Percentiles rank a stretch among this genome's conserved stretches.
Evolutionary conservation across 371 early-diverging fungal genomes (phyloP).

Genomic region (Mortierella sp.): DNA sequence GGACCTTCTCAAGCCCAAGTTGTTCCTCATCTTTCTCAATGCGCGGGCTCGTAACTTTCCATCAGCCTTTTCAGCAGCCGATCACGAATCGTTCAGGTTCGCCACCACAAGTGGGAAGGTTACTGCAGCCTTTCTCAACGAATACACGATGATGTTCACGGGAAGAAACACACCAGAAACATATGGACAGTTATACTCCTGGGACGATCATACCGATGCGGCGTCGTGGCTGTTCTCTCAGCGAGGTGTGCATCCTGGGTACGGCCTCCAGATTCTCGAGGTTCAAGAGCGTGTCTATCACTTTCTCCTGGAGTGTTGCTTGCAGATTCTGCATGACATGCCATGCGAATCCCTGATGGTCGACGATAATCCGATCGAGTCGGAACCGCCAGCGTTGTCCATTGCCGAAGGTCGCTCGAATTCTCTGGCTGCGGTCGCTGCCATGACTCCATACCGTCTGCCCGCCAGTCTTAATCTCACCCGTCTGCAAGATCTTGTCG

Average conservation of each 20-base stretch:
- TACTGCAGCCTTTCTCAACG: slow-evolving; percentile 28
- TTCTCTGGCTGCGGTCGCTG: slow-evolving; percentile 26
- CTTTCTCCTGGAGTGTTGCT: slow-evolving; percentile 37
- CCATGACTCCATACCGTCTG: slow-evolving; percentile 24
- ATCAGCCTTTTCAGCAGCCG: slow-evolving; percentile 39
- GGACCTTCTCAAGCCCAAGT: slow-evolving; percentile 46
- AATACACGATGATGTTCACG: slow-evolving; percentile 44
- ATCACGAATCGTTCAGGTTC: slow-evolving; percentile 32
- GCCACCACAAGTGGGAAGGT: slow-evolving; percentile 28
- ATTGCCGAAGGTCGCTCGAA: slow-evolving; percentile 21
- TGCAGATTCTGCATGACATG: slow-evolving; percentile 35
- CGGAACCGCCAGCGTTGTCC: slow-evolving; percentile 37
- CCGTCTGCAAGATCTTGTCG: slow-evolving; percentile 33
- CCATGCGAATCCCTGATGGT: slow-evolving; percentile 24
- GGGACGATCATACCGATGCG: slow-evolving; percentile 36
- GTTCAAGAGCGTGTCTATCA: slow-evolving; percentile 38
- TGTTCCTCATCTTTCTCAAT: slow-evolving; percentile 44
- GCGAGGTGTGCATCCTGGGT: slow-evolving; percentile 24
- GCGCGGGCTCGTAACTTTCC: slow-evolving; percentile 37
- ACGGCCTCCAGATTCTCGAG: slow-evolving; percentile 33
- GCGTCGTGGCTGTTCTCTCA: slow-evolving; percentile 21
- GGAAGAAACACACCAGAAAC: slow-evolving; percentile 37
- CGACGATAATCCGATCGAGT: slow-evolving; percentile 26
- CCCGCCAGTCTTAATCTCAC: slow-evolving; percentile 34
- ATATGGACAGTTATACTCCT: slow-evolving; percentile 31